A percentile compares a stretch with the other conserved stretches of the same genome.
Evolutionary conservation across 176 grass and related monocot species (phyloP).

Genomic region (Oryza rufipogon): DNA sequence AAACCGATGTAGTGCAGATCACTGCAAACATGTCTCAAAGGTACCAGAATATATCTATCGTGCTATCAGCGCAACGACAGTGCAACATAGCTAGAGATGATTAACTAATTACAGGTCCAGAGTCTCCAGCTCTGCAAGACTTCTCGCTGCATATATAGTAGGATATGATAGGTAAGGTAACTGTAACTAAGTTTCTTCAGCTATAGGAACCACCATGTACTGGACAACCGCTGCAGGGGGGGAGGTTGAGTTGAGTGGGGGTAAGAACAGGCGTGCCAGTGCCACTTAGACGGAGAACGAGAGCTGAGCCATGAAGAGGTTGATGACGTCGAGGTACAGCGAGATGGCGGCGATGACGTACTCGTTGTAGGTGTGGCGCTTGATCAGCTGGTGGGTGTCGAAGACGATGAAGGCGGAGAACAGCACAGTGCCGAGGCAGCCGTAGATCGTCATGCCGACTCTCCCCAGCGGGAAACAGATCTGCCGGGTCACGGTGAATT

Average conservation of each 20-base stretch:
- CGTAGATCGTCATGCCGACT: slow-evolving; percentile 46
- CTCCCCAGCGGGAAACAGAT: slow-evolving; percentile 53
- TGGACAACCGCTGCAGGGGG: neutral
- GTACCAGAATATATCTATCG: neutral
- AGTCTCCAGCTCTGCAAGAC: slow-evolving; percentile 22
- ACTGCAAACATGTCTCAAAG: neutral
- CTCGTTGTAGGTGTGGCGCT: slow-evolving; percentile 63
- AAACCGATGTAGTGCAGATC: neutral
- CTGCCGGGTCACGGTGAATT: slow-evolving; percentile 30
- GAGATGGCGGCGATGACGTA: slow-evolving; percentile 59
- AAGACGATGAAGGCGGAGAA: slow-evolving; percentile 61
- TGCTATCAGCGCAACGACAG: neutral
- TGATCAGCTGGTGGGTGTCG: slow-evolving; percentile 61
- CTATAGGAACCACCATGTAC: slow-evolving; percentile 7
- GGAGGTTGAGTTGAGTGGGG: no score
- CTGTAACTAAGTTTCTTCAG: neutral
- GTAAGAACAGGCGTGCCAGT: neutral
- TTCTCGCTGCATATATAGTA: neutral
- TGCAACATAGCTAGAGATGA: slow-evolving; percentile 11
- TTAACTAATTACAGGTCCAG: slow-evolving; percentile 15
- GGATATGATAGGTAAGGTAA: neutral
- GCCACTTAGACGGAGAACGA: slow-evolving; percentile 21
- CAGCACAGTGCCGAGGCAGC: slow-evolving; percentile 43
- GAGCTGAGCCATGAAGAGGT: slow-evolving; percentile 70
- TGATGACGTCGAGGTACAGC: slow-evolving; percentile 72